Base-by-base conservation (phyloP, 148 eudicot genomes). In the Drosera capensis region DNA sequence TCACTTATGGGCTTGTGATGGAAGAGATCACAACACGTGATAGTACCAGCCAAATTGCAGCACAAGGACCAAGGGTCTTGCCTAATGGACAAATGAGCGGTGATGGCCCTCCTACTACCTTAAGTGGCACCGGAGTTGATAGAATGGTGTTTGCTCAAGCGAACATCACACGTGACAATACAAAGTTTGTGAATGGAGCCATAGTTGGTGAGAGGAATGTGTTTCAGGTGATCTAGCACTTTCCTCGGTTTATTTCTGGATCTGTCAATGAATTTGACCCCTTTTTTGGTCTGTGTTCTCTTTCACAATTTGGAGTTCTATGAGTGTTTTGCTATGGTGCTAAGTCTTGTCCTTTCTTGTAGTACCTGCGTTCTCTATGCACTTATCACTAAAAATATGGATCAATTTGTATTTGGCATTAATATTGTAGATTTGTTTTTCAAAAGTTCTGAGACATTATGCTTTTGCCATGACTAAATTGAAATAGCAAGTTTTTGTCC, bases 71-170 rank as follows among this genome's bases (percentile, higher is more conserved):
- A 74, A 80, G 93, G 68, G 81, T 90, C 44, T 63, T 85, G 66
- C 85, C 95, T 39, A 85, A 56, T 70, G 99, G 99, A 62, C 87
- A 82, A 59, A 69, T 90, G 55, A 78, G 87, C 58, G 86, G 84
- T 41, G 95, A 90, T 73, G 99, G 99, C 46, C 99, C 99, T 66
- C 95, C 94, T 39, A 90, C 99, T 23, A 90, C 99, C 20, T 77
- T 90, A 39, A 90, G 99, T 58, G 99, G 82, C 35, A 85, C 95
- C 31, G 99, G 99, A 42, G 58, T 75, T 17, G 99, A 90, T 57
- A 77, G 84, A 45, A 71, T 90, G 95, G 87, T 72, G 29, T 90
- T 90, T 59, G 68, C 71, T 35, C 95, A 88, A 60, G 97, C 92
- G 50, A 88, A 88, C 65, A 81, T 88, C 40, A 88, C 94, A 3